Conservation (phyloP, 139 green algal genomes). For the Zygnema cylindricum region DNA sequence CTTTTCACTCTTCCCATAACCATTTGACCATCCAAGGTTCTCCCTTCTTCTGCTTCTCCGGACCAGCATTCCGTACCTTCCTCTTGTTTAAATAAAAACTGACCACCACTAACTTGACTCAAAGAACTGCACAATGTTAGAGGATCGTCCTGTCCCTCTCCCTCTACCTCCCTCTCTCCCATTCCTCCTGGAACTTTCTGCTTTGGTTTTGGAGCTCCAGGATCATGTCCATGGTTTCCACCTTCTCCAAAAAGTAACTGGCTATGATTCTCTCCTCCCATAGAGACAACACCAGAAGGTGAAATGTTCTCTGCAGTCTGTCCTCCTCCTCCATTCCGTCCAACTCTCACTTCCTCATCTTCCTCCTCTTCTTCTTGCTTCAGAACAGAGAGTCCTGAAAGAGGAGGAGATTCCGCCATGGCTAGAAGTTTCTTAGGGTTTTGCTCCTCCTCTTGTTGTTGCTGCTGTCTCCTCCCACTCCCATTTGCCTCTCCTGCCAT, state of each 20-base stretch:
- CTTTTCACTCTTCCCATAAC: background rate
- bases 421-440: no score
- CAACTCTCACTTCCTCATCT: background rate
- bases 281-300: no score
- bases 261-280: background rate
- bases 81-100: no score
- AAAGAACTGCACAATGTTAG: no score
- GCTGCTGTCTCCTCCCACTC: background rate
- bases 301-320: background rate
- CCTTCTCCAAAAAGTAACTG: no score
- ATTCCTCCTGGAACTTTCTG: no score
- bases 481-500: background rate
- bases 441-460: no score
- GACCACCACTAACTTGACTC: no score
- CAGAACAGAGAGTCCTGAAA: background rate
- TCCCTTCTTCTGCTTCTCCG: background rate
- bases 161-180: background rate
- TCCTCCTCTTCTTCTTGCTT: background rate
- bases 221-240: no score
- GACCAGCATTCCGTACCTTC: no score
- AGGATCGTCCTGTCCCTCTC: background rate
- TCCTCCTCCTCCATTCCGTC: no score
- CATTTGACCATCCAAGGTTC: background rate
- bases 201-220: no score
- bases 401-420: background rate